phyloP scores from a whole-genome alignment of 2,329 filamentous ascomycete species.

The Fusarium fujikuroi region DNA sequence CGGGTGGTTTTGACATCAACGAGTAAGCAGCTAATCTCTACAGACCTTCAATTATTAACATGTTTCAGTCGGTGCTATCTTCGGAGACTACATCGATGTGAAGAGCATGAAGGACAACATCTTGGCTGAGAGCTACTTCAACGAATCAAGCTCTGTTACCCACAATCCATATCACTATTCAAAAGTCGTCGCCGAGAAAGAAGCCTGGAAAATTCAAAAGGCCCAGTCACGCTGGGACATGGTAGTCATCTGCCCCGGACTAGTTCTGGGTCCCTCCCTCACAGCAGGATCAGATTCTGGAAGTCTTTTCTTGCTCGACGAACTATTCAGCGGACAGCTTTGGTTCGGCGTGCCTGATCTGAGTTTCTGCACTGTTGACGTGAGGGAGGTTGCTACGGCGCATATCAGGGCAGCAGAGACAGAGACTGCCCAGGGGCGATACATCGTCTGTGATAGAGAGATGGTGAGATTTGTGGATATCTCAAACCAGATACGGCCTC shows the following conservation, averaged over 20 bases:
- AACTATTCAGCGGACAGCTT: not conserved
- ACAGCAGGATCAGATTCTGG: not conserved
- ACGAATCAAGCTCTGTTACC: not conserved
- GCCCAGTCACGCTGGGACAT: not conserved
- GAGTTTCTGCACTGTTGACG: not conserved
- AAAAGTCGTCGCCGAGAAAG: not conserved
- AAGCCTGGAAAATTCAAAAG: not conserved
- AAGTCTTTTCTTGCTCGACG: not conserved
- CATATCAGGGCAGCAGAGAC: not conserved
- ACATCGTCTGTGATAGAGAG: not conserved
- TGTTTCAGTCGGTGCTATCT: not conserved
- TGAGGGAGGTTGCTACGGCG: not conserved
- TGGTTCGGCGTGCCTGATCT: not conserved
- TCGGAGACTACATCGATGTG: not conserved
- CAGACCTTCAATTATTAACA: not conserved
- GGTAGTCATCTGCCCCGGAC: not conserved
- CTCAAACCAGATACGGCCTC: not conserved
- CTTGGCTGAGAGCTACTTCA: not conserved
- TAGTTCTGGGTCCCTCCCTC: not conserved
- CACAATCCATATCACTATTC: conserved; percentile 7
- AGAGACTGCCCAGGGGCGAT: not conserved
- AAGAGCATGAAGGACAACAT: not conserved
- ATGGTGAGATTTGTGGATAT: not conserved
- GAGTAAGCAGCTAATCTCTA: not conserved
- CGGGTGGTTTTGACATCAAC: not conserved